Evolutionary conservation across 1,139 yeast genomes (phyloP).

Genomic region (Debaryomyces sp.): DNA sequence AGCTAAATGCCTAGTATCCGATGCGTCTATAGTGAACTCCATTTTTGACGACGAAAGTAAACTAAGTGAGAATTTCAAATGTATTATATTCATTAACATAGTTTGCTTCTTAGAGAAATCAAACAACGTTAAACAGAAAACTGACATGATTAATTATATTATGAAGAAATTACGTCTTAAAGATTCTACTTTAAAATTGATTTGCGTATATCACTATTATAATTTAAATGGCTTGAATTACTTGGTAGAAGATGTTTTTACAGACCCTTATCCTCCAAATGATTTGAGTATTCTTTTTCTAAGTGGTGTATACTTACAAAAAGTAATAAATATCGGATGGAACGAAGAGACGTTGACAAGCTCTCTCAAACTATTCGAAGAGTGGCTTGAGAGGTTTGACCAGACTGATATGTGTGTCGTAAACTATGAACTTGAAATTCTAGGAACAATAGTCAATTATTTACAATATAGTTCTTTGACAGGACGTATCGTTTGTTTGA

Average conservation of each 20-base stretch:
- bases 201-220: conserved; percentile 24
- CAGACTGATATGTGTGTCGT: background rate
- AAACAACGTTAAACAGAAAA: conserved; percentile 13
- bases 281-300: conserved; percentile 14
- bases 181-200: conserved; percentile 13
- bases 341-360: conserved; percentile 16
- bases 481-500: conserved; percentile 25
- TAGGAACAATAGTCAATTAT: conserved; percentile 33
- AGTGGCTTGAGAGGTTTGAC: conserved; percentile 12
- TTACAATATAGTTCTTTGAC: conserved; percentile 39
- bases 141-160: conserved; percentile 18
- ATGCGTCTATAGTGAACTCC: background rate
- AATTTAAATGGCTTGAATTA: conserved; percentile 22
- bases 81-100: conserved; percentile 2
- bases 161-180: conserved; percentile 14
- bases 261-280: background rate
- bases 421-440: conserved; percentile 31
- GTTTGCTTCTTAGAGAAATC: conserved; percentile 16
- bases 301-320: conserved; percentile 25
- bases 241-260: conserved; percentile 13
- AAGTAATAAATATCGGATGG: conserved; percentile 25
- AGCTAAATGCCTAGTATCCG: conserved; percentile 13
- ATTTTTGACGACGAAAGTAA: conserved; percentile 6
- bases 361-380: conserved; percentile 15
- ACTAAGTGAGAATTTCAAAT: conserved; percentile 12